Conservation (phyloP, 768 basidiomycete genomes). For the Cystofilobasidium ferigula region DNA sequence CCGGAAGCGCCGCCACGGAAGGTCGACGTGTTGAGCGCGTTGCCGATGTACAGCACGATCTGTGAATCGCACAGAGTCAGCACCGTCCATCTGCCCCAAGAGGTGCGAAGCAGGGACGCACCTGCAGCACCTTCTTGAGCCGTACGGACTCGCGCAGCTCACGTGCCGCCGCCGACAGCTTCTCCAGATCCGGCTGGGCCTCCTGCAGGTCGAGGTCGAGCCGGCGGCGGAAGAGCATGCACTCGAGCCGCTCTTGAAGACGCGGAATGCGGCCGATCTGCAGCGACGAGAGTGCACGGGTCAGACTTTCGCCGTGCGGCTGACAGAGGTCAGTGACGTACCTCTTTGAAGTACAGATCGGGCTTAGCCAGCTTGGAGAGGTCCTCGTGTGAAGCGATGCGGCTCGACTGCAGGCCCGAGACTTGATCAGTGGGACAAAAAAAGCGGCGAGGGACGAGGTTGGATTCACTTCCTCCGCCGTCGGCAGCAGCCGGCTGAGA, state of each 20-base stretch:
- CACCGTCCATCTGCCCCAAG: too few species aligned
- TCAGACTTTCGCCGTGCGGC: neutral
- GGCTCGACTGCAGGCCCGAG: constrained; percentile 43
- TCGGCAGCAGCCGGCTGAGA: constrained; percentile 64
- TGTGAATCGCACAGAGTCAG: too few species aligned
- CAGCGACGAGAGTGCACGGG: neutral
- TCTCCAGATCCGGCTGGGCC: constrained; percentile 66
- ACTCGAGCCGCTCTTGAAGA: constrained; percentile 59
- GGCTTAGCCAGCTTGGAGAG: constrained; percentile 63
- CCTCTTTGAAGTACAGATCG: constrained; percentile 72
- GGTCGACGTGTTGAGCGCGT: constrained; percentile 65
- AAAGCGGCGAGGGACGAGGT: neutral
- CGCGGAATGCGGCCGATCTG: constrained; percentile 72
- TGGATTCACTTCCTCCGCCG: constrained; percentile 58
- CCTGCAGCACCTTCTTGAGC: constrained; percentile 63
- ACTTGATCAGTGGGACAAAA: neutral
- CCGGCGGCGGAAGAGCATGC: constrained; percentile 72
- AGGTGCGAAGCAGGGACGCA: constrained; percentile 38
- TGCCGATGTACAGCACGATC: constrained; percentile 67
- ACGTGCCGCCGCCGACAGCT: constrained; percentile 55
- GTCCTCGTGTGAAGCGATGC: constrained; percentile 57
- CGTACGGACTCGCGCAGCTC: constrained; percentile 49
- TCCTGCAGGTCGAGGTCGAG: constrained; percentile 75
- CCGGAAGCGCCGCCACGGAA: constrained; percentile 76
- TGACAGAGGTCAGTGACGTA: constrained; percentile 33